Conservation (phyloP, 139 green algal species). For the Chlorella ohadii region DNA sequence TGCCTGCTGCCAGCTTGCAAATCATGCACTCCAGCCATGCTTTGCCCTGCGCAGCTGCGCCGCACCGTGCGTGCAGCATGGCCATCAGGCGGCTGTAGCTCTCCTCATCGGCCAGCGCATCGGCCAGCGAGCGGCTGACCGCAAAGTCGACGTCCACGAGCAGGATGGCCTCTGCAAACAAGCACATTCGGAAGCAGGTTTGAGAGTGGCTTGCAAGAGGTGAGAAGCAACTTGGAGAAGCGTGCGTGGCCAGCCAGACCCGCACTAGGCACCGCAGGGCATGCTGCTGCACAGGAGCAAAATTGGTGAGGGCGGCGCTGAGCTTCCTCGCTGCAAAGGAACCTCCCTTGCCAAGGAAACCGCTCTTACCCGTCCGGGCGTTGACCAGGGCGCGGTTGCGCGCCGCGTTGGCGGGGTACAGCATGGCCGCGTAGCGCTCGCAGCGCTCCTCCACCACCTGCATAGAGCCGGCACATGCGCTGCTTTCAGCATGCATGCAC, state of each 20-base stretch:
- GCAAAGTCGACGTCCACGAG: conserved; percentile 54
- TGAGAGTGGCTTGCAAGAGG: no score
- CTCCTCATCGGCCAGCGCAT: conserved; percentile 1
- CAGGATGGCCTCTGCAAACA: conserved; percentile 33
- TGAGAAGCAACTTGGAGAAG: not conserved
- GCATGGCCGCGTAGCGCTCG: conserved; percentile 25
- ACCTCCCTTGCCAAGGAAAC: no score
- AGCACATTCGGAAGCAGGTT: not conserved
- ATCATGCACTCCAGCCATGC: not conserved
- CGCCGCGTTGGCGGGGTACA: conserved; percentile 51
- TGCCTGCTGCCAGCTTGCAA: no score
- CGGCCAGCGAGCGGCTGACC: conserved; percentile 20
- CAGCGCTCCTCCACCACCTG: conserved; percentile 47
- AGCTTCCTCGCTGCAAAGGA: no score
- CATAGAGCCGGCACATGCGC: no score
- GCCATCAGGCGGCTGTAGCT: conserved; percentile 32
- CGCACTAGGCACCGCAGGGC: no score
- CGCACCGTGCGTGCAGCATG: conserved; percentile 23
- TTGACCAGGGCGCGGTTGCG: conserved; percentile 46
- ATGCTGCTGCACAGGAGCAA: no score
- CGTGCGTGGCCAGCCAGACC: no score
- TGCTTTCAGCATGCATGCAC: no score
- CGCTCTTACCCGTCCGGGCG: conserved; percentile 26
- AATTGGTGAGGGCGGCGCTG: no score
- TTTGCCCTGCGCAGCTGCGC: no score